Base-by-base conservation (phyloP, 495 filamentous ascomycete species). In the Achaetomiella virescens region DNA sequence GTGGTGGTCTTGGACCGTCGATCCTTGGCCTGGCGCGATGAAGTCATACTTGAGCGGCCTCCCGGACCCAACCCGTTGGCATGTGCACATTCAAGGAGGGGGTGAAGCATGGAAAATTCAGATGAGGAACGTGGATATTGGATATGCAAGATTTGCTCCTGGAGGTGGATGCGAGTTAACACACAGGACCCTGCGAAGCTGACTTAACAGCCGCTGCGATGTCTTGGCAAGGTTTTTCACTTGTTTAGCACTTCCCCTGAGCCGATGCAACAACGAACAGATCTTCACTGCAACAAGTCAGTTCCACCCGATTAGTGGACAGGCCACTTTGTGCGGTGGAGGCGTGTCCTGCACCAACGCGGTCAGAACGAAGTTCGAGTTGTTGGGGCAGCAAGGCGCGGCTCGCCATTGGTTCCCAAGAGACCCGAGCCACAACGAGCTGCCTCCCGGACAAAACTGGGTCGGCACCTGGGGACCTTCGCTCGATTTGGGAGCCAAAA, bases 391-490 rank as follows among this genome's bases (percentile, higher is more conserved):
- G 47, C 24, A 42, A 36, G n/a, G 42, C 22, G 11, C 29, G 36
- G 11, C 22, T 12, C 29, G 21, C 45, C 17, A 67, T 67, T 67
- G 62, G 65, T 40, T 59, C 20, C 33, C 38, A 38, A n/a, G 31
- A n/a, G 40, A 12, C 52, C 27, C 41, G 31, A 55, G 57, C 54
- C 57, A 55, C 54, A 47, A n/a, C 21, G 41, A 58, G 63, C 62
- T 63, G 56, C 62, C 65, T 61, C 60, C 59, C 51, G 43, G 48
- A 50, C 54, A 53, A 38, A 52, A 58, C 25, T 45, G 51, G 35
- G 14, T n/a, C 38, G 36, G 8, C 31, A 31, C 33, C 43, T 27
- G 47, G 56, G 56, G 55, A 17, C 25, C n/a, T 61, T 21, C 61
- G 27, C 27, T 31, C 48, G 11, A 42, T 58, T 57, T 45, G 53